These are phyloP conservation scores for Neopestalotiopsis rosae DNA, from an alignment of 2,329 filamentous ascomycete genomes.

Conservation along the genomic window DNA sequence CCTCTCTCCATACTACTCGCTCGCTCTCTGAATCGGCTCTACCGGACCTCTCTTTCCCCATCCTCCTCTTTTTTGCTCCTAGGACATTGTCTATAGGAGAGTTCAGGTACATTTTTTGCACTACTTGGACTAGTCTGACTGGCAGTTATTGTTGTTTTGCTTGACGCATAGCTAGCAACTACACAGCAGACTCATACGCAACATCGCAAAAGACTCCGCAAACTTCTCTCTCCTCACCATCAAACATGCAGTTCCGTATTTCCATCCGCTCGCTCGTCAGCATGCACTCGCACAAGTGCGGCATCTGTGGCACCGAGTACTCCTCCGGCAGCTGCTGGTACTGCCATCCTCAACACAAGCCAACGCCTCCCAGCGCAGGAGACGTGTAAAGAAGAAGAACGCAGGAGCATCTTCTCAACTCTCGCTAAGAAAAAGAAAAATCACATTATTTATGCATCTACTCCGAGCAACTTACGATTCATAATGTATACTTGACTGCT, in stretches of 20 bases:
- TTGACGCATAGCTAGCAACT: not conserved
- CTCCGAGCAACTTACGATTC: constrained; percentile 2
- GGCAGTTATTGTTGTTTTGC: not conserved
- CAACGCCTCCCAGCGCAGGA: constrained; percentile 18
- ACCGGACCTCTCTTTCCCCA: not conserved
- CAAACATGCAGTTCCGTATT: constrained; percentile 12
- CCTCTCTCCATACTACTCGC: not conserved
- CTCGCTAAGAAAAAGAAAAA: not conserved
- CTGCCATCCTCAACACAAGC: constrained; percentile 40
- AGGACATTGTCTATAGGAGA: not conserved
- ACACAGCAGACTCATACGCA: not conserved
- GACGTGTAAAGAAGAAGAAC: not conserved
- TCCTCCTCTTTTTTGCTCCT: not conserved
- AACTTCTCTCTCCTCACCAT: not conserved
- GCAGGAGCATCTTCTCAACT: constrained; percentile 1
- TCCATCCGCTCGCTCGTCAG: constrained; percentile 25
- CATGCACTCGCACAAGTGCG: constrained; percentile 39
- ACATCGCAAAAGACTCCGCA: not conserved
- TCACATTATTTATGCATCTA: not conserved
- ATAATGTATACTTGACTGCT: constrained; percentile 14
- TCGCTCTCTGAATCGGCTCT: not conserved
- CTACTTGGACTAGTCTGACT: not conserved
- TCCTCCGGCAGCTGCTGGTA: constrained; percentile 42
- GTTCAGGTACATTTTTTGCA: not conserved
- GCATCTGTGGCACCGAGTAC: constrained; percentile 42